Percentiles rank a stretch among this genome's conserved stretches.
These are phyloP conservation scores for Capronia coronata DNA, from an alignment of 2,329 filamentous ascomycete species.

Conservation along the genomic window DNA sequence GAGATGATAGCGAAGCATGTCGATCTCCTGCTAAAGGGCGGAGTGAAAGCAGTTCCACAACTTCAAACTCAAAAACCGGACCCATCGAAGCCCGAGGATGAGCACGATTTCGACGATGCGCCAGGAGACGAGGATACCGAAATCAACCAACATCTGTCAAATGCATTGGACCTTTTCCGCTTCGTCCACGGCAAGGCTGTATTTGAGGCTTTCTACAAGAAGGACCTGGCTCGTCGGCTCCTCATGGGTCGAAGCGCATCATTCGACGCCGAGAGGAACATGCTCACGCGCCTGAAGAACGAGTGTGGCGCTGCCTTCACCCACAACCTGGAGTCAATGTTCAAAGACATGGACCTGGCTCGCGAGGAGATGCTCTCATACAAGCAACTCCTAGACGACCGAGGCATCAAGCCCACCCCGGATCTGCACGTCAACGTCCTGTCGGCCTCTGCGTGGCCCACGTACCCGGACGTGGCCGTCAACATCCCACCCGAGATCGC, in stretches of 20 bases:
- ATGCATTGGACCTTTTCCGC: conserved; percentile 87
- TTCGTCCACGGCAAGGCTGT: conserved; percentile 97
- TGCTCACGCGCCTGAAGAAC: conserved; percentile 83
- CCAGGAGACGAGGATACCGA: conserved; percentile 66
- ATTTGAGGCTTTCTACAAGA: conserved; percentile 99
- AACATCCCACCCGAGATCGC: conserved; percentile 70
- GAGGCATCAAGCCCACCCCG: conserved; percentile 51
- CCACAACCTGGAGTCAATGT: conserved; percentile 98
- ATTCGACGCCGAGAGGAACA: conserved; percentile 89
- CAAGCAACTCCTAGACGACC: conserved; percentile 59
- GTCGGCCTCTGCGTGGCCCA: conserved; percentile 88
- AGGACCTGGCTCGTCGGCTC: conserved; percentile 80
- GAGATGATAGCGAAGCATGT: conserved; percentile 99
- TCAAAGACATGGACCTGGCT: conserved; percentile 92
- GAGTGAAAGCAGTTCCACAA: conserved; percentile 72
- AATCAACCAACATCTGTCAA: conserved; percentile 84
- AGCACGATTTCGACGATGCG: conserved; percentile 51
- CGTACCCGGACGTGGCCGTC: conserved; percentile 71
- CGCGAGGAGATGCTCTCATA: conserved; percentile 91
- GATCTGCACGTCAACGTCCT: conserved; percentile 83
- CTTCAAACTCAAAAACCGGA: conserved; percentile 52
- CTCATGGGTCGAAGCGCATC: conserved; percentile 90
- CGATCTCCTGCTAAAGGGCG: conserved; percentile 78
- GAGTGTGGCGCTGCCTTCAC: conserved; percentile 94
- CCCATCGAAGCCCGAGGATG: conserved; percentile 52